Evolutionary conservation across 352 stramenopile species (phyloP), one percentile per base, ranked within the genome.

Genomic region (Globisporangium splendens): DNA sequence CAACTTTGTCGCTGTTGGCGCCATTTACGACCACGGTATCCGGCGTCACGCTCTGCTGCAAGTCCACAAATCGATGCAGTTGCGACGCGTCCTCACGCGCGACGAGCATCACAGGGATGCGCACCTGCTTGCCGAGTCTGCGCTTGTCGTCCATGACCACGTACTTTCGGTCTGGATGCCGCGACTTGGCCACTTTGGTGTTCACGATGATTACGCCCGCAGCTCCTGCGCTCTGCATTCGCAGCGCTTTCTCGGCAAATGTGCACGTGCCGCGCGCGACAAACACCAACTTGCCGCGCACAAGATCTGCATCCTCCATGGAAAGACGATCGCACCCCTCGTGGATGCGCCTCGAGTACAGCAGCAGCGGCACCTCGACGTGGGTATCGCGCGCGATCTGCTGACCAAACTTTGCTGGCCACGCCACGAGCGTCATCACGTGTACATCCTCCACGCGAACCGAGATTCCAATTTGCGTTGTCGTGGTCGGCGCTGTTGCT

Each of bases 221-320:
- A 1, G 71, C 87, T 2, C 86, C 84, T 15, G 75, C 75, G 10
- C 62, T 33, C 65, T 95, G 75, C 7, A 94, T 51, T 8, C 75
- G 62, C 42, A 89, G 51, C 1, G 84, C 84, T 62, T 95, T 96
- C 50, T 84, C 63, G 1, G 80, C 75, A 55, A 96, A 96, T 20
- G 86, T 75, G 51, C 87, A 96, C 17, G 70, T 70, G 13, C 87
- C 87, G 10, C 87, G 70, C 31, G 69, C 61, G 14, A 89, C 83
- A 49, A 95, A 70, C 1, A 95, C 77, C 10, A 96, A 71, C 20
- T 74, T 78, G 0, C 84, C 86, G 41, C 59, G 50, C 12, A 95
- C 65, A 8, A 58, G 47, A 1, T 44, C 11, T 0, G 47, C 47
- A 2, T 79, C 28, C 0, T 52, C 15, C 1, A 47, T 38, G 0